phyloP scores from a whole-genome alignment of 139 green algal species.

The Chlamydomonas urium region DNA sequence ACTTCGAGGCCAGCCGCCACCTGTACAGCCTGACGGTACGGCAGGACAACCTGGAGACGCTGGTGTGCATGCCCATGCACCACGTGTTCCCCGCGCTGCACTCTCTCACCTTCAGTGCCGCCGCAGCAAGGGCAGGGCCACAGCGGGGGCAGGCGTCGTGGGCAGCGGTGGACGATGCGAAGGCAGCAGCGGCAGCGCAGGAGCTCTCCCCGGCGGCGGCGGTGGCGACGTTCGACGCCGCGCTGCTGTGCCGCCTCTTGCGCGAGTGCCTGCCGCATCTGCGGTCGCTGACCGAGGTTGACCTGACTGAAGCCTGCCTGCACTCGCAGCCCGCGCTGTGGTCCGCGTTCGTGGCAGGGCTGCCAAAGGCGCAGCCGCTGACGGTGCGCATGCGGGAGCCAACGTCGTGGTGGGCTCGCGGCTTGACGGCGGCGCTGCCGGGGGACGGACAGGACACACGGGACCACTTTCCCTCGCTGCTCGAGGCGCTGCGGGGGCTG shows the following conservation, averaged over 20 bases:
- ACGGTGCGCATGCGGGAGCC: constrained; percentile 8
- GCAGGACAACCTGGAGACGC: constrained; percentile 14
- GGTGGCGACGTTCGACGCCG: too few species aligned
- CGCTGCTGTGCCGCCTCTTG: neutral
- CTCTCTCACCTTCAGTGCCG: neutral
- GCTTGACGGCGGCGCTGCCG: neutral
- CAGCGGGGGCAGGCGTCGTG: too few species aligned
- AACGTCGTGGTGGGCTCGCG: constrained; percentile 8
- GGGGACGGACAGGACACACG: constrained; percentile 1
- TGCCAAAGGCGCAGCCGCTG: neutral
- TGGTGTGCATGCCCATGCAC: constrained; percentile 19
- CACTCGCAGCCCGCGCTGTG: constrained; percentile 2
- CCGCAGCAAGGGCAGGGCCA: too few species aligned
- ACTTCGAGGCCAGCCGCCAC: constrained; percentile 16
- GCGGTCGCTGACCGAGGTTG: constrained; percentile 1
- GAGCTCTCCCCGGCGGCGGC: too few species aligned
- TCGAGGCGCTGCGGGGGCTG: constrained; percentile 15
- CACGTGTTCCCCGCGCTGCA: constrained; percentile 5
- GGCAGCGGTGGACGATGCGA: too few species aligned
- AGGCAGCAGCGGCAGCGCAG: too few species aligned
- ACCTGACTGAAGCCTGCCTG: constrained; percentile 12
- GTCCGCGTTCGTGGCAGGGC: neutral
- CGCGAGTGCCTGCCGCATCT: neutral
- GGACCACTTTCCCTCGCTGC: constrained; percentile 23
- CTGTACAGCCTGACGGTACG: constrained; percentile 7